Evolutionary conservation across 2,329 filamentous ascomycete species (phyloP).

Genomic region (Thelonectria discophora): DNA sequence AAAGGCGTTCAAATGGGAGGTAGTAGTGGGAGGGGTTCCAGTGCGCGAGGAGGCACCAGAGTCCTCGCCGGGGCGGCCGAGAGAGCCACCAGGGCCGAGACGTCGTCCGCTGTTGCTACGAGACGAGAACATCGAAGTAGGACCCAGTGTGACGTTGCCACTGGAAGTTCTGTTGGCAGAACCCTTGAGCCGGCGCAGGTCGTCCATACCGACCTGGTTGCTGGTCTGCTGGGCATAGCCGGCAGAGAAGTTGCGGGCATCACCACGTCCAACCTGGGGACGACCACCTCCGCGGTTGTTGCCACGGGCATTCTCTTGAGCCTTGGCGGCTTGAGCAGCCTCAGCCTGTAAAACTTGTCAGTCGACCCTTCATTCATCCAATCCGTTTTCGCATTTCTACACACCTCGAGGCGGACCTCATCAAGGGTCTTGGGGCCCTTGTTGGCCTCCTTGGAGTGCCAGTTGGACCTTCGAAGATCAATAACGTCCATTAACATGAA

Average conservation of each 20-base stretch:
- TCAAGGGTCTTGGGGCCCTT: constrained; percentile 98
- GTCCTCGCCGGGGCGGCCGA: constrained; percentile 80
- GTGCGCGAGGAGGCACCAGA: constrained; percentile 89
- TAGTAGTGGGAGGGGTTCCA: constrained; percentile 78
- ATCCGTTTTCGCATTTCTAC: constrained; percentile 36
- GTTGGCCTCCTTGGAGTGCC: constrained; percentile 87
- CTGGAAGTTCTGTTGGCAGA: constrained; percentile 66
- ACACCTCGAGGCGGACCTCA: constrained; percentile 84
- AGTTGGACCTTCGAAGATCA: constrained; percentile 80
- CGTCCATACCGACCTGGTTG: constrained; percentile 90
- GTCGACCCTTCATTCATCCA: constrained; percentile 27
- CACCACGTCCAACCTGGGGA: constrained; percentile 80
- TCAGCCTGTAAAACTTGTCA: constrained; percentile 61
- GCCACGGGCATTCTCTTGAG: constrained; percentile 72
- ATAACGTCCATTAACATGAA: constrained; percentile 98
- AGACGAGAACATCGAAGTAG: constrained; percentile 86
- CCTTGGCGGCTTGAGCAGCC: constrained; percentile 81
- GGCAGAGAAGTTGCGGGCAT: constrained; percentile 83
- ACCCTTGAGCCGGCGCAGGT: constrained; percentile 83
- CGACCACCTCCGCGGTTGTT: constrained; percentile 76
- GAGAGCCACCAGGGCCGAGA: constrained; percentile 77
- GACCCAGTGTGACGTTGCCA: constrained; percentile 76
- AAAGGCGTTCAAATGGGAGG: constrained; percentile 87
- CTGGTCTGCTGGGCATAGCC: constrained; percentile 77
- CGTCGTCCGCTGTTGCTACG: constrained; percentile 90